phyloP scores from a whole-genome alignment of 306 rosid genomes.

The Mimosa bimucronata region DNA sequence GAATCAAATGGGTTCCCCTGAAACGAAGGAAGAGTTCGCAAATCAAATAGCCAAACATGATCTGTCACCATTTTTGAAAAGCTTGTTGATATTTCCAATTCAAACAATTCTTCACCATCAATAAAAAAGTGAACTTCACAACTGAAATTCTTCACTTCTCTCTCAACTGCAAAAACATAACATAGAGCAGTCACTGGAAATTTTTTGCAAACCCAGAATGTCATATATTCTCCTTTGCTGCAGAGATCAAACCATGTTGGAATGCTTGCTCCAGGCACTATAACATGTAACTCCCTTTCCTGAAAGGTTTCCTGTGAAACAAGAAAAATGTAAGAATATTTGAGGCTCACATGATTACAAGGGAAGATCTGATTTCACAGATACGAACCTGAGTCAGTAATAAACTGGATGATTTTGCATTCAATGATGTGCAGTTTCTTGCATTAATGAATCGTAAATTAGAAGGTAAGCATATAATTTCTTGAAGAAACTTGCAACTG shows the following conservation, averaged over 20 bases:
- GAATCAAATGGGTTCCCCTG: slow-evolving; percentile 14
- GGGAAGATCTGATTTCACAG: background rate
- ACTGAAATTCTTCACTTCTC: slow-evolving; percentile 20
- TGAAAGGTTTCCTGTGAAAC: slow-evolving; percentile 32
- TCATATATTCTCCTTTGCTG: slow-evolving; percentile 36
- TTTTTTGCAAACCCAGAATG: slow-evolving; percentile 38
- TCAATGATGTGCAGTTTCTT: slow-evolving; percentile 43
- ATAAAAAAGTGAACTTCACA: slow-evolving; percentile 36
- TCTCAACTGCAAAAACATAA: slow-evolving; percentile 24
- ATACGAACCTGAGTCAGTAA: slow-evolving; percentile 36
- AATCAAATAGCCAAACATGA: slow-evolving; percentile 43
- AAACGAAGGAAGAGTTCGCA: slow-evolving; percentile 22
- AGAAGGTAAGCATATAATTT: slow-evolving; percentile 40
- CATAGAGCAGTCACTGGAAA: slow-evolving; percentile 36
- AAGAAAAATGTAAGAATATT: slow-evolving; percentile 2
- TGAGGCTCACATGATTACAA: background rate
- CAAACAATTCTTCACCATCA: slow-evolving; percentile 35
- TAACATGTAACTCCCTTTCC: slow-evolving; percentile 17
- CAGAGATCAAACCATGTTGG: slow-evolving; percentile 39
- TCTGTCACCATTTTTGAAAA: slow-evolving; percentile 23
- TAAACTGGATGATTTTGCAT: slow-evolving; percentile 36
- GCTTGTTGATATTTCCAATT: slow-evolving; percentile 19
- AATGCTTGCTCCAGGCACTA: slow-evolving; percentile 32
- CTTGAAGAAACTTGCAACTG: slow-evolving; percentile 38
- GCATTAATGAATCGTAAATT: slow-evolving; percentile 42